Evolutionary conservation across 73 alveolate genomes (phyloP).

Genomic region (Tetrahymena elliotti): DNA sequence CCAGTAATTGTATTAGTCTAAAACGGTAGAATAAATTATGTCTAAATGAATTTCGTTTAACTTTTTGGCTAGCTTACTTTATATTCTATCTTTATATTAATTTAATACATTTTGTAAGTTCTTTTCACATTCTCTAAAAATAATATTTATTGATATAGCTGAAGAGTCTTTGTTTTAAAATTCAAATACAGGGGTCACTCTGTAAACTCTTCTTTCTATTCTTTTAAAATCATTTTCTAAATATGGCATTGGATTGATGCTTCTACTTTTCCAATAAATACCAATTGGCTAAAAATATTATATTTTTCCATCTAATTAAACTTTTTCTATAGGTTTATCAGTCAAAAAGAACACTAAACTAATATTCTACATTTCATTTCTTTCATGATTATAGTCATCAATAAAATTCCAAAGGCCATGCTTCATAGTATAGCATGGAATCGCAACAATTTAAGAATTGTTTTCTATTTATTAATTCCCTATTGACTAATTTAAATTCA

Average conservation of each 20-base stretch:
- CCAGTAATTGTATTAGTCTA: not conserved
- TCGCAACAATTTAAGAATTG: not conserved
- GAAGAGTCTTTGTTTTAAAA: not conserved
- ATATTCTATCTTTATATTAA: not conserved
- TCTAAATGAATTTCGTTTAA: not conserved
- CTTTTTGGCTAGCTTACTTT: not conserved
- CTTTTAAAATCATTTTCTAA: not conserved
- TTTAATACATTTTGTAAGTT: not conserved
- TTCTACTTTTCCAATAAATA: not conserved
- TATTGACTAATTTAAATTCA: not conserved
- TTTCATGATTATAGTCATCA: not conserved
- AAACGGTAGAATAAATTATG: not conserved
- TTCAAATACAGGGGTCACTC: not conserved
- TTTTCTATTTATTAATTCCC: not conserved
- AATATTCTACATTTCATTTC: not conserved
- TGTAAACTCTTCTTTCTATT: not conserved
- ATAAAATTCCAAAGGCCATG: not conserved
- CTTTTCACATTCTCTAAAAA: not conserved
- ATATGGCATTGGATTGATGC: not conserved
- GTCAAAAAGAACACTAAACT: not conserved
- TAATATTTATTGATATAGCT: not conserved
- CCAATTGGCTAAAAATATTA: not conserved
- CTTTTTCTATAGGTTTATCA: not conserved
- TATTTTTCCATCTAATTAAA: not conserved
- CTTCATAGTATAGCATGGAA: not conserved